Evolutionary conservation across 1,284 basidiomycete genomes (phyloP).

Genomic region (Apiotrichum akiyoshidainum): DNA sequence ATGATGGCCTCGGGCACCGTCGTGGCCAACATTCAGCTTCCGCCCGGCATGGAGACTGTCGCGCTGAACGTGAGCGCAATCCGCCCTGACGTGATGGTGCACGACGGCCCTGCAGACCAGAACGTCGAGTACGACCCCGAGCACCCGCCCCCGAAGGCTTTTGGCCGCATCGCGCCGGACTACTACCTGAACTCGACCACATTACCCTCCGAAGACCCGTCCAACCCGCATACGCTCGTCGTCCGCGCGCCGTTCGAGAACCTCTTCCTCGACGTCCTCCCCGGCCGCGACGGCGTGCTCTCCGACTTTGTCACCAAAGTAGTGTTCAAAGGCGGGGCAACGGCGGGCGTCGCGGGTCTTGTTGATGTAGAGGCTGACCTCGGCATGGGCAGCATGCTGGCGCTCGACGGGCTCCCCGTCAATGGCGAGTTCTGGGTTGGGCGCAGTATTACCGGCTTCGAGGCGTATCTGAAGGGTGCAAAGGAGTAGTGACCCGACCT

Average conservation of each 20-base stretch:
- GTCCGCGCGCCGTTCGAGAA: conserved; percentile 44
- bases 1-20: conserved; percentile 45
- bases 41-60: conserved; percentile 33
- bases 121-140: conserved; percentile 11
- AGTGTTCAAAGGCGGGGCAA: conserved; percentile 48
- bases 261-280: conserved; percentile 44
- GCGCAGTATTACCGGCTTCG: neutral
- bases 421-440: conserved; percentile 41
- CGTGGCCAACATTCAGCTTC: conserved; percentile 42
- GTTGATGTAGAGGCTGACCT: conserved; percentile 33
- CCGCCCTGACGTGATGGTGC: conserved; percentile 46
- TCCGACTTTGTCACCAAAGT: conserved; percentile 49
- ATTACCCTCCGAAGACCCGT: conserved; percentile 13
- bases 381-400: conserved; percentile 32
- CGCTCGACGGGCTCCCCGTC: conserved; percentile 40
- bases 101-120: conserved; percentile 35
- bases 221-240: conserved; percentile 22
- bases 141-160: conserved; percentile 25
- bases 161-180: conserved; percentile 24
- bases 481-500: too few relatives aligned
- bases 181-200: conserved; percentile 23
- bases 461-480: too few relatives aligned
- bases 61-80: conserved; percentile 39
- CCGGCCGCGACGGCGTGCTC: conserved; percentile 40
- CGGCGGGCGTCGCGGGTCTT: conserved; percentile 46